Conservation (phyloP, 257 asterid species). For the Orobanche coerulescens region DNA sequence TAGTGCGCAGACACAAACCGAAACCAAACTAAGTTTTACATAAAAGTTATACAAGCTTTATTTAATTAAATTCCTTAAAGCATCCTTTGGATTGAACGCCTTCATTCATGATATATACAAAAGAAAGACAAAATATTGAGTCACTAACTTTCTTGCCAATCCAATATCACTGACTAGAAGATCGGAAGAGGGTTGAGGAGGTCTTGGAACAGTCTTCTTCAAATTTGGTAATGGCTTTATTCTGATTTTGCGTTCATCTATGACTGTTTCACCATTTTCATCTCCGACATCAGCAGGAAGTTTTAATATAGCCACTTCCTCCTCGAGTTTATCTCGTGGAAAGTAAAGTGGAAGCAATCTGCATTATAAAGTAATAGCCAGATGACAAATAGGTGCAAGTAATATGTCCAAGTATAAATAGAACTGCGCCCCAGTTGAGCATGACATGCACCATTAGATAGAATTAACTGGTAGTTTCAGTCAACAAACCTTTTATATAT, state of each 20-base stretch:
- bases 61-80: no score
- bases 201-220: constrained; percentile 42
- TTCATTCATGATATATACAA: constrained; percentile 2
- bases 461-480: not conserved
- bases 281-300: constrained; percentile 99
- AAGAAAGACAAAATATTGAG: not conserved
- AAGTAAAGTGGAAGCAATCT: constrained; percentile 98
- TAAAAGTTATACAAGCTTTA: no score
- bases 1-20: not conserved
- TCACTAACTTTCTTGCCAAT: constrained; percentile 54
- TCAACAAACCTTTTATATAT: constrained; percentile 76
- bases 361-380: constrained; percentile 14
- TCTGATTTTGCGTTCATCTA: constrained; percentile 91
- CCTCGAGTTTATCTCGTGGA: constrained; percentile 88
- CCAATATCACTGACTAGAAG: constrained; percentile 56
- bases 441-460: constrained; percentile 7
- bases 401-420: no score
- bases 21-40: not conserved
- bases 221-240: constrained; percentile 78
- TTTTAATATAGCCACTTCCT: constrained; percentile 64
- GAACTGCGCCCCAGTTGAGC: no score
- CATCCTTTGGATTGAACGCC: constrained; percentile 4
- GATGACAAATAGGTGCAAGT: no score
- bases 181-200: constrained; percentile 41
- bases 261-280: constrained; percentile 92